Conservation (phyloP, 495 filamentous ascomycete species). For the Astrothelium subdiscretum region DNA sequence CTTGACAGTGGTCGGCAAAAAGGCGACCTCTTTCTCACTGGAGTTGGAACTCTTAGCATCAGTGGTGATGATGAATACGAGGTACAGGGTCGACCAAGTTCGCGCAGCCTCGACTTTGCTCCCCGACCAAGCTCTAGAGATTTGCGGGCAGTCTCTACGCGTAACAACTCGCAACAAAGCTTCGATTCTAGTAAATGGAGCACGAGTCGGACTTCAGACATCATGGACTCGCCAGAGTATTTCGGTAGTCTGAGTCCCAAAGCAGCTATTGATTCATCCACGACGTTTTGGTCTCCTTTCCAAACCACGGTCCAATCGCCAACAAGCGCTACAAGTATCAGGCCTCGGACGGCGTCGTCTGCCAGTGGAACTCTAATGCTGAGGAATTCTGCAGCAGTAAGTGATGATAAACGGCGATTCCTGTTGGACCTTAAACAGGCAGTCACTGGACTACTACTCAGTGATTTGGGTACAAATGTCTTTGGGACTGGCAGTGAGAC, state of each 20-base stretch:
- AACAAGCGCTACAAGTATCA: constrained; percentile 26
- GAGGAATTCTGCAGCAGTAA: constrained; percentile 29
- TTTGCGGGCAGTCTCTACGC: constrained; percentile 40
- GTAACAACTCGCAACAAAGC: constrained; percentile 52
- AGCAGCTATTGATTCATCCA: constrained; percentile 62
- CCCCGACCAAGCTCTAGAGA: constrained; percentile 33
- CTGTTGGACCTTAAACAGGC: constrained; percentile 65
- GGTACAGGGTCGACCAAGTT: constrained; percentile 21
- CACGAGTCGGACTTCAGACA: constrained; percentile 39
- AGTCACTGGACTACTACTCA: constrained; percentile 73
- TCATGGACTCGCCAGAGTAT: constrained; percentile 59
- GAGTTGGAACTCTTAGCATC: constrained; percentile 39
- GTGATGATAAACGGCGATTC: constrained; percentile 52
- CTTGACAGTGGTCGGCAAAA: constrained; percentile 57
- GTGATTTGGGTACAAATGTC: constrained; percentile 76
- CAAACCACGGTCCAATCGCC: constrained; percentile 42
- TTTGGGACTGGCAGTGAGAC: constrained; percentile 85
- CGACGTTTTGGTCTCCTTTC: constrained; percentile 83
- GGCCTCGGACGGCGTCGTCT: constrained; percentile 36
- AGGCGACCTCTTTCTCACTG: constrained; percentile 38
- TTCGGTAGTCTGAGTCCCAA: constrained; percentile 56
- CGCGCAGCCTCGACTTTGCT: constrained; percentile 35
- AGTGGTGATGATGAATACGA: constrained; percentile 36
- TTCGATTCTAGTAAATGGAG: constrained; percentile 56
- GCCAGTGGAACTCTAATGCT: constrained; percentile 49